Evolutionary conservation across 257 asterid species (phyloP), one percentile per base, ranked within the genome.

Genomic region (Scutellaria baicalensis): DNA sequence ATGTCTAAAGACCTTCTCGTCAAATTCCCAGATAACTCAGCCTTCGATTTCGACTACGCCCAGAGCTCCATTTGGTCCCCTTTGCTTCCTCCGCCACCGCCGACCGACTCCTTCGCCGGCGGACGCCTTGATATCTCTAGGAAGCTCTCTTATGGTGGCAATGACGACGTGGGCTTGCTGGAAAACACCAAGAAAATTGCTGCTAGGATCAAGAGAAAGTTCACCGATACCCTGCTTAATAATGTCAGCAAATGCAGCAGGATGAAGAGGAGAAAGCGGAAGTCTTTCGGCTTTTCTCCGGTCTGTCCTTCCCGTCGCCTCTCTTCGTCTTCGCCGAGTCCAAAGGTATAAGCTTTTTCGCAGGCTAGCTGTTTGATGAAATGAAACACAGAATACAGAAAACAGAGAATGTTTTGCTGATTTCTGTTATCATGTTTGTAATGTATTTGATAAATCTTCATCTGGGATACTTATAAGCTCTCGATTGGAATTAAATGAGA

Each of bases 41-140:
- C 95, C 10, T 91, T 87, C 74, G 98, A 86, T 67, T 91, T 89
- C 80, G 85, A 93, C 81, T 91, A 93, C 75, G 48, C 95, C 1
- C 96, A 89, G 91, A 93, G 97, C 82, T 86, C 97, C 48, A 84
- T 93, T 42, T 93, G 99, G 97, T 93, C 99, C 47, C 99, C 97
- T 23, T 42, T 92, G 49, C 83, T 88, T 47, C 86, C 87, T 7
- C 88, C 82, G 16, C 83, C 79, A 0, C 67, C 75, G 44, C 69
- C 66, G 12, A 62, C 66, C 3, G 13, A 67, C 9, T n/a, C 64
- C 48, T 33, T 63, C 10, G 44, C 48, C 59, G 12, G 58, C 66
- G 59, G 60, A 4, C 78, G 73, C 44, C 73, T 75, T 17, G 77
- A 68, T 8, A 43, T 80, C 2, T 80, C 90, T 0, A 72, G 78